Evolutionary conservation across 23 red algal species (phyloP).

Genomic region (Agarophyton chilense): DNA sequence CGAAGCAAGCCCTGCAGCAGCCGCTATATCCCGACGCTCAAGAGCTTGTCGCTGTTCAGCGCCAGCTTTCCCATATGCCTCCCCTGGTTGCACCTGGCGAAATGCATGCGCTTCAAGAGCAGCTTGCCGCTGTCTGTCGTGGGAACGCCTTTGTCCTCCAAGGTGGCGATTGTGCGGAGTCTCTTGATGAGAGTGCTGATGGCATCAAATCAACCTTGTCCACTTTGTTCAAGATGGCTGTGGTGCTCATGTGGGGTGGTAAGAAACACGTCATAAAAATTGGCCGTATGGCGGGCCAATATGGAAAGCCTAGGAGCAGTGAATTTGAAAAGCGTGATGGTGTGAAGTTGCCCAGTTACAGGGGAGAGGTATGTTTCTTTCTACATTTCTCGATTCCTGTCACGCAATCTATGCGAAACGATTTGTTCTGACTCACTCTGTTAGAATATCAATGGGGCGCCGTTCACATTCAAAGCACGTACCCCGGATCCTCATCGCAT

Average conservation of each 20-base stretch:
- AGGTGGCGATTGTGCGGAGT: constrained; percentile 98
- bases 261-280: constrained; percentile 95
- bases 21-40: constrained; percentile 82
- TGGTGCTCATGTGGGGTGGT: constrained; percentile 94
- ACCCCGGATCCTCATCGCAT: constrained; percentile 95
- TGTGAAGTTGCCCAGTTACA: constrained; percentile 86
- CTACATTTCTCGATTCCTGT: neutral
- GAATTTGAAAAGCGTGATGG: constrained; percentile 82
- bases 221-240: constrained; percentile 95
- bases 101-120: constrained; percentile 56
- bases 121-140: constrained; percentile 68
- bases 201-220: constrained; percentile 83
- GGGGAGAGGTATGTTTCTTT: constrained; percentile 77
- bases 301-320: constrained; percentile 90
- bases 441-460: constrained; percentile 77
- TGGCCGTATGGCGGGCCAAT: constrained; percentile 96
- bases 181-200: constrained; percentile 82
- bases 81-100: constrained; percentile 93
- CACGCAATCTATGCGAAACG: neutral
- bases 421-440: neutral
- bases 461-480: constrained; percentile 71
- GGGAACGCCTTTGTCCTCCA: constrained; percentile 95
- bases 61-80: constrained; percentile 40
- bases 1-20: constrained; percentile 84
- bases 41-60: constrained; percentile 56